Evolutionary conservation across 2,329 filamentous ascomycete genomes (phyloP).

Genomic region (Sporothrix mexicana): DNA sequence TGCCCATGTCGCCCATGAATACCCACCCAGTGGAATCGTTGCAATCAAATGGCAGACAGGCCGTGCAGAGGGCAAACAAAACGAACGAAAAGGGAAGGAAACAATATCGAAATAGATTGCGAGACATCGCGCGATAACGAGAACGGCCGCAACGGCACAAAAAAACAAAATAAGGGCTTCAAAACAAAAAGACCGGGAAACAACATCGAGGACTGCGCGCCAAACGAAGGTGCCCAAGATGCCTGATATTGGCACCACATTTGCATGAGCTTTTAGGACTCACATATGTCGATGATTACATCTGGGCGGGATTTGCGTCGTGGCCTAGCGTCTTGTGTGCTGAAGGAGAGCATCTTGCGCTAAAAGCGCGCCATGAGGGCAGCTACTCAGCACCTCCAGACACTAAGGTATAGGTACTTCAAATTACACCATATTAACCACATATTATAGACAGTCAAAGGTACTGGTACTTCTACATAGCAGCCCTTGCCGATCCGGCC

Average conservation of each 20-base stretch:
- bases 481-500: slow-evolving; percentile 11
- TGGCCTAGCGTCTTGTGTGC: slow-evolving; percentile 7
- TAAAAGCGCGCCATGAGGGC: slow-evolving; percentile 10
- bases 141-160: slow-evolving; percentile 23
- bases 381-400: slow-evolving; percentile 25
- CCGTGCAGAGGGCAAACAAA: slow-evolving; percentile 12
- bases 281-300: slow-evolving; percentile 27
- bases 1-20: slow-evolving; percentile 13
- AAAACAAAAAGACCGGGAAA: neutral
- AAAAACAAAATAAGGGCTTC: slow-evolving; percentile 1
- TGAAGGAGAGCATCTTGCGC: slow-evolving; percentile 27
- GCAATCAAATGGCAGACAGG: slow-evolving; percentile 18
- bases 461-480: slow-evolving; percentile 1
- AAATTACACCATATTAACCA: too few species aligned
- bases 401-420: neutral
- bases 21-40: slow-evolving; percentile 27
- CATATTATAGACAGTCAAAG: neutral
- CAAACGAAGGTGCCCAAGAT: too few species aligned
- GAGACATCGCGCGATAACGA: slow-evolving; percentile 27
- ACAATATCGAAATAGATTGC: slow-evolving; percentile 25
- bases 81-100: slow-evolving; percentile 11
- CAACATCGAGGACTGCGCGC: neutral
- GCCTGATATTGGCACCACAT: slow-evolving; percentile 9
- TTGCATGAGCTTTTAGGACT: neutral
- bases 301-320: slow-evolving; percentile 19